phyloP scores from a whole-genome alignment of 805 yeast species.

The Suhomyces sp. region DNA sequence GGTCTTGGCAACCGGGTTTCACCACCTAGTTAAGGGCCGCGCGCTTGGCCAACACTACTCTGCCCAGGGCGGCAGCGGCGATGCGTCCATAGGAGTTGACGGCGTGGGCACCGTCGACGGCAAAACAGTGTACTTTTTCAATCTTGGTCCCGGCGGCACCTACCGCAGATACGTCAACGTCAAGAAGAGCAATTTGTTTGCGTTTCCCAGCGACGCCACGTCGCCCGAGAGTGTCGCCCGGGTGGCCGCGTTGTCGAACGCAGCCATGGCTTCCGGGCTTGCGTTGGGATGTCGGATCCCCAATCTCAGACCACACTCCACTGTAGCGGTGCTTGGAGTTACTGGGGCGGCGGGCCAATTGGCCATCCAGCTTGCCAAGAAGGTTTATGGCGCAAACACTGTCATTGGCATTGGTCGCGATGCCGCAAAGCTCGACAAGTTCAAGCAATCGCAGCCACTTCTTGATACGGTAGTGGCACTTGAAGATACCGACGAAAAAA shows the following conservation, averaged over 20 bases:
- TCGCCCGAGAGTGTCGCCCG: conserved; percentile 5
- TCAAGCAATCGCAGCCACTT: conserved; percentile 4
- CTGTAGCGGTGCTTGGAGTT: conserved; percentile 9
- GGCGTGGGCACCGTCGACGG: conserved; percentile 11
- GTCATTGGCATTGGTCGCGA: conserved; percentile 9
- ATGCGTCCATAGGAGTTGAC: conserved; percentile 9
- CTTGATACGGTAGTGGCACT: conserved; percentile 5
- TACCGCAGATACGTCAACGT: conserved; percentile 7
- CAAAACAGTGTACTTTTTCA: conserved; percentile 8
- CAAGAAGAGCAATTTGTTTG: conserved; percentile 3
- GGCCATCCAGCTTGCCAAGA: conserved; percentile 8
- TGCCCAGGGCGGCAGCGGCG: not conserved
- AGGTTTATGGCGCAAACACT: conserved; percentile 5
- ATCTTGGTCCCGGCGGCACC: conserved; percentile 4
- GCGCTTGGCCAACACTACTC: conserved; percentile 10
- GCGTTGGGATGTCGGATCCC: conserved; percentile 9
- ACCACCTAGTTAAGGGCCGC: conserved; percentile 8
- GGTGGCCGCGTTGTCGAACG: conserved; percentile 11
- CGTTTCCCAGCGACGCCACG: conserved; percentile 4
- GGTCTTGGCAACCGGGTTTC: conserved; percentile 9
- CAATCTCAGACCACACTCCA: conserved; percentile 4
- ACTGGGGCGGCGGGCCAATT: conserved; percentile 9
- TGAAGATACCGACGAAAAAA: not conserved
- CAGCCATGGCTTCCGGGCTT: conserved; percentile 7
- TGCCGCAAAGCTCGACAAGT: not conserved